A percentile compares a stretch with the other conserved stretches of the same genome.
phyloP scores from a whole-genome alignment of 768 basidiomycete species.

The Psilocybe subaeruginosa region DNA sequence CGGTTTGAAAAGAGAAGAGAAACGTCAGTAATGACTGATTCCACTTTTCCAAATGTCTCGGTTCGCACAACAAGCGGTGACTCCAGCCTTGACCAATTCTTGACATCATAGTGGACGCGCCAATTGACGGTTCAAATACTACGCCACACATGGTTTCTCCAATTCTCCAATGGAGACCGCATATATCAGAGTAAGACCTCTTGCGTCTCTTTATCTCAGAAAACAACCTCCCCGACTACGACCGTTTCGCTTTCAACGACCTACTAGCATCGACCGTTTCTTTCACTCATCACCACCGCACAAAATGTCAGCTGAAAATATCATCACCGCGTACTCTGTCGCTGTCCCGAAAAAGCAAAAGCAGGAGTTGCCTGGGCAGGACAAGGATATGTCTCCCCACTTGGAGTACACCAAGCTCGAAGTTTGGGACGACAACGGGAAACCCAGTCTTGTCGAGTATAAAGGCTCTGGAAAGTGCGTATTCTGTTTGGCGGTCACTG shows the following conservation, averaged over 20 bases:
- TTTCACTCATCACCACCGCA: neutral
- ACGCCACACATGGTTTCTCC: conserved; percentile 1
- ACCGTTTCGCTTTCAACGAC: neutral
- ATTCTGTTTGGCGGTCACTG: neutral
- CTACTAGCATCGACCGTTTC: neutral
- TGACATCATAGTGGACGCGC: neutral
- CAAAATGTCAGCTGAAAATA: conserved; percentile 32
- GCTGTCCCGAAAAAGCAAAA: conserved; percentile 42
- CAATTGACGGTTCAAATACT: neutral
- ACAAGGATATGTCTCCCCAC: conserved; percentile 50
- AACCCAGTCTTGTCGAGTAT: conserved; percentile 55
- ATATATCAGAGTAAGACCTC: conserved; percentile 10
- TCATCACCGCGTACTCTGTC: conserved; percentile 36
- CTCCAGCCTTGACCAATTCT: neutral
- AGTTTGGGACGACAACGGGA: conserved; percentile 52
- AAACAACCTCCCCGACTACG: neutral
- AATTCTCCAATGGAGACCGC: conserved; percentile 4
- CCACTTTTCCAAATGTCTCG: neutral
- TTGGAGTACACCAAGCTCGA: conserved; percentile 45
- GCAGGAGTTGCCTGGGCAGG: conserved; percentile 52
- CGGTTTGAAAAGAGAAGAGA: too few species aligned
- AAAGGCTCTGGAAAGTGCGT: conserved; percentile 47
- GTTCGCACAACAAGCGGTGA: neutral
- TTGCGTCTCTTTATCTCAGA: neutral
- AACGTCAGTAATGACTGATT: neutral